Conservation (phyloP, 257 asterid species). For the Capsicum baccatum region DNA sequence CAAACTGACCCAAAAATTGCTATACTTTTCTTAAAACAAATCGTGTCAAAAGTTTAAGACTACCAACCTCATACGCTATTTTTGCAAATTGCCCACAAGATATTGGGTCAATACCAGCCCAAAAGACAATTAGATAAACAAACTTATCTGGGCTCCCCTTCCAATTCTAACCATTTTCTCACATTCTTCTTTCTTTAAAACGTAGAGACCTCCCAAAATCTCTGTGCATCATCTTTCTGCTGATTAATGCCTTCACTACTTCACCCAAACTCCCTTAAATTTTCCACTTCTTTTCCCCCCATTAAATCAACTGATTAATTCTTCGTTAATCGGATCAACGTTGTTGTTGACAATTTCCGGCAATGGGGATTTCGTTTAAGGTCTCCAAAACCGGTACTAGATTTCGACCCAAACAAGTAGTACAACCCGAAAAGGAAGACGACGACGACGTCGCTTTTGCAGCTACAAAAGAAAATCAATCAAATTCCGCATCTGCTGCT, state of each 20-base stretch:
- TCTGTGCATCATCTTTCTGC: no score
- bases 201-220: background rate
- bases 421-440: constrained; percentile 35
- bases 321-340: background rate
- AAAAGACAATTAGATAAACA: background rate
- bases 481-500: constrained; percentile 40
- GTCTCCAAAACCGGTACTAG: constrained; percentile 76
- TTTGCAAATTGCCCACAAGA: no score
- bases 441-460: constrained; percentile 38
- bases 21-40: no score
- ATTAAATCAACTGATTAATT: no score
- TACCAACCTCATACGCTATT: no score
- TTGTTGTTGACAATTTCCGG: background rate
- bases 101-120: background rate
- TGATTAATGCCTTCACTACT: background rate
- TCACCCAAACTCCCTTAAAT: background rate
- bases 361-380: constrained; percentile 94
- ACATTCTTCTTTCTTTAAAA: background rate
- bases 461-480: constrained; percentile 37
- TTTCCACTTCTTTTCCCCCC: no score
- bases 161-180: no score
- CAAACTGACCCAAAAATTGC: no score
- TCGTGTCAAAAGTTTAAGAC: no score
- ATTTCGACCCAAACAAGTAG: constrained; percentile 52
- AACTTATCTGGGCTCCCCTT: background rate